phyloP scores from a whole-genome alignment of 495 filamentous ascomycete genomes.

The Aspergillus diversus region DNA sequence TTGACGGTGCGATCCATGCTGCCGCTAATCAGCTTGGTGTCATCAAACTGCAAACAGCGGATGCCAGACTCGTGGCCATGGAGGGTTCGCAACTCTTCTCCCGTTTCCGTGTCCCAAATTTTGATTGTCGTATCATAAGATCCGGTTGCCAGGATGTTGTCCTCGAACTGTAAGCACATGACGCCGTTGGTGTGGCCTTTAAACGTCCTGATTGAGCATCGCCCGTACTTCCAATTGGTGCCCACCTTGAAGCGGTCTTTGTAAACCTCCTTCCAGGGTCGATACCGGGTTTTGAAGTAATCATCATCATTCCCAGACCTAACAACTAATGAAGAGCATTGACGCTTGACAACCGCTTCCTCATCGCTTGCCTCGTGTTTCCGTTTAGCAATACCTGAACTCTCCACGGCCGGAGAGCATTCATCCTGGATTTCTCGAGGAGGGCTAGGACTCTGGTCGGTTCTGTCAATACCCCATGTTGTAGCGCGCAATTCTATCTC shows the following conservation, averaged over 20 bases:
- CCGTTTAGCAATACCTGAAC: slow-evolving; percentile 41
- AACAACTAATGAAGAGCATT: slow-evolving; percentile 37
- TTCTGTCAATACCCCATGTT: slow-evolving; percentile 43
- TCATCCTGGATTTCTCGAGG: slow-evolving; percentile 24
- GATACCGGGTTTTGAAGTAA: slow-evolving; percentile 54
- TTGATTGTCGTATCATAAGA: slow-evolving; percentile 95
- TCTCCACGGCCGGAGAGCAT: slow-evolving; percentile 19
- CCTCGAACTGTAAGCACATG: slow-evolving; percentile 95
- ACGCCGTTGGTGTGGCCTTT: slow-evolving; percentile 92
- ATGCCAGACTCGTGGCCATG: slow-evolving; percentile 81
- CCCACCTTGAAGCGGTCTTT: slow-evolving; percentile 87
- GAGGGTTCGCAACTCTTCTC: slow-evolving; percentile 81
- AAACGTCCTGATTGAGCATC: slow-evolving; percentile 79
- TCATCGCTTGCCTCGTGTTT: slow-evolving; percentile 38
- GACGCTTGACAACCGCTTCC: slow-evolving; percentile 42
- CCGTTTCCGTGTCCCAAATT: slow-evolving; percentile 92
- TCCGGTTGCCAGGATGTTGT: slow-evolving; percentile 88
- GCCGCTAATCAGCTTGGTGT: slow-evolving; percentile 85
- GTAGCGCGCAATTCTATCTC: slow-evolving; percentile 77
- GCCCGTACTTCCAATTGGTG: slow-evolving; percentile 94
- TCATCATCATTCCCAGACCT: slow-evolving; percentile 37
- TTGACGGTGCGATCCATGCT: slow-evolving; percentile 79
- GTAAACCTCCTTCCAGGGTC: slow-evolving; percentile 94
- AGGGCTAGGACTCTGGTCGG: slow-evolving; percentile 25
- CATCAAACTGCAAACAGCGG: slow-evolving; percentile 89